phyloP scores from a whole-genome alignment of 23 red algal species.

The Gracilaria gracilis region DNA sequence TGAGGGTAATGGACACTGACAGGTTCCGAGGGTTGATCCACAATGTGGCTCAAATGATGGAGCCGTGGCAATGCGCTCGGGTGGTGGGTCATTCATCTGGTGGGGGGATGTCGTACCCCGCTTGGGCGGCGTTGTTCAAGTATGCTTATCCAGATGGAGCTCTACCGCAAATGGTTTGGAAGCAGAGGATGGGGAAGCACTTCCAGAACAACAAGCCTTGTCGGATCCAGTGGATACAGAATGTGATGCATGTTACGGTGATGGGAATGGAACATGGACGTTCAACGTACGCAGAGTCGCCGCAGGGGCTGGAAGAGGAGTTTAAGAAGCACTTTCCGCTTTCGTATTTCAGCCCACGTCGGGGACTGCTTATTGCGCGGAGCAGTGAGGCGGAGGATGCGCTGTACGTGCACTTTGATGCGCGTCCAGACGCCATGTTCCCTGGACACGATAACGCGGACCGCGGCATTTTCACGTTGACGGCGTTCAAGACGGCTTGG shows the following conservation, averaged over 20 bases:
- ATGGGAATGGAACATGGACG: constrained; percentile 39
- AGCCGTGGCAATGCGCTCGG: constrained; percentile 53
- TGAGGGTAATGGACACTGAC: constrained; percentile 27
- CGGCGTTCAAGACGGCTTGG: constrained; percentile 46
- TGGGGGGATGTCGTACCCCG: constrained; percentile 45
- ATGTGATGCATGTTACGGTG: constrained; percentile 35
- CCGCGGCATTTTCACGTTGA: constrained; percentile 48
- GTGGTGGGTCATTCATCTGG: constrained; percentile 61
- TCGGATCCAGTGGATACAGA: constrained; percentile 63
- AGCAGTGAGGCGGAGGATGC: constrained; percentile 26
- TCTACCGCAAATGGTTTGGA: constrained; percentile 49
- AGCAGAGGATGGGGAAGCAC: constrained; percentile 22
- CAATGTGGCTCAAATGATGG: constrained; percentile 53
- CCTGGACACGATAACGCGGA: constrained; percentile 66
- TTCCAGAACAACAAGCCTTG: constrained; percentile 51
- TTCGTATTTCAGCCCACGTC: constrained; percentile 21
- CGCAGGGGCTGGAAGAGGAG: constrained; percentile 2
- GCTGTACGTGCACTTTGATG: constrained; percentile 65
- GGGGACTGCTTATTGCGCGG: constrained; percentile 46
- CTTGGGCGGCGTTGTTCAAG: constrained; percentile 35
- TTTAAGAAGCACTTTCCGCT: constrained; percentile 3
- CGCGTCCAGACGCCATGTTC: constrained; percentile 59
- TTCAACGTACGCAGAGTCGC: constrained; percentile 34
- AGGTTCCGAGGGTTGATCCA: constrained; percentile 55
- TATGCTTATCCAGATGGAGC: constrained; percentile 64